A percentile compares a stretch with the other conserved stretches of the same genome.
Evolutionary conservation across 2,329 filamentous ascomycete species (phyloP).

Genomic region (Paecilomyces sp.): DNA sequence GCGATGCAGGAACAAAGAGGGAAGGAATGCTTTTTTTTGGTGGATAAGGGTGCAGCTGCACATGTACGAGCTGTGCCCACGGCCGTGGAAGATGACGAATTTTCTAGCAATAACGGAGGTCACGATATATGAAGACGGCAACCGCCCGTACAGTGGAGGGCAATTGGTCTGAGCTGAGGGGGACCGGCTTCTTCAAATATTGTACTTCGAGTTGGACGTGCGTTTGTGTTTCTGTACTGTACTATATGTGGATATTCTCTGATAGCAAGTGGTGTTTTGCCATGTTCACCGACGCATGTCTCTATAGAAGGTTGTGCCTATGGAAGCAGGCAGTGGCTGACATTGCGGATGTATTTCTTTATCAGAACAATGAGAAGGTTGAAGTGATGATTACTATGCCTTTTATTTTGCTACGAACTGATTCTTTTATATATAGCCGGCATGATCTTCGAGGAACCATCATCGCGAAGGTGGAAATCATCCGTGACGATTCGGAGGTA

Average conservation of each 20-base stretch:
- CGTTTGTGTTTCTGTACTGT: background rate
- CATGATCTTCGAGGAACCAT: background rate
- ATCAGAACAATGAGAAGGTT: background rate
- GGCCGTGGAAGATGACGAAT: background rate
- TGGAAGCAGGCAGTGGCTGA: background rate
- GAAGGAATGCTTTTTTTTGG: background rate
- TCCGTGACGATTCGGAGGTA: background rate
- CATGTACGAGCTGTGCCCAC: background rate
- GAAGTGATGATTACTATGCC: background rate
- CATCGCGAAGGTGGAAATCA: background rate
- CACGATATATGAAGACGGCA: background rate
- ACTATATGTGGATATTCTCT: background rate
- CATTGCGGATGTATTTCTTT: background rate
- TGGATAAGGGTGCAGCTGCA: background rate
- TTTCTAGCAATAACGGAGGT: background rate
- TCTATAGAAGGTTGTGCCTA: background rate
- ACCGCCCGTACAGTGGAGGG: background rate
- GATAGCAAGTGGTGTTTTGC: background rate
- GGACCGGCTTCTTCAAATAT: background rate
- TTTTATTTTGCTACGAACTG: background rate
- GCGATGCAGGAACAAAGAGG: background rate
- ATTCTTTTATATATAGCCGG: background rate
- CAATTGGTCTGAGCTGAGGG: background rate
- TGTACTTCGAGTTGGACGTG: background rate
- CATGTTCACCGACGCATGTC: background rate